These are phyloP conservation scores for Geranium incanum DNA, from an alignment of 441 rosid genomes.

Conservation along the genomic window DNA sequence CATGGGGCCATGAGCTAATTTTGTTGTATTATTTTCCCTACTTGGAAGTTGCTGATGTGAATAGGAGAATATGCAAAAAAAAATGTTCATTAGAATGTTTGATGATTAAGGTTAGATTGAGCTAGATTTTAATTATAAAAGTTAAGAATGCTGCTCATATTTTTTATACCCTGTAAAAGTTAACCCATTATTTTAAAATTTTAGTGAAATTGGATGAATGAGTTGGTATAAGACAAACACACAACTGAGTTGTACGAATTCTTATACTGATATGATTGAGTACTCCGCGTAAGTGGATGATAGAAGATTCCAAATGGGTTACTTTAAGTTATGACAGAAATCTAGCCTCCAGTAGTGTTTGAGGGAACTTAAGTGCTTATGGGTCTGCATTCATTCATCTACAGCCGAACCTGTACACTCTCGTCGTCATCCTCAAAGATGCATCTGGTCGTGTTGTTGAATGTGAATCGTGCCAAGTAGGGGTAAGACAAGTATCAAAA, in stretches of 20 bases:
- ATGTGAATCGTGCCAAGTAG: conserved; percentile 90
- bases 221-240: not conserved
- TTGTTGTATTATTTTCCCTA: not conserved
- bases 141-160: not conserved
- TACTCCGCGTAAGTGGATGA: not conserved
- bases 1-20: not conserved
- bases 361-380: conserved; percentile 11
- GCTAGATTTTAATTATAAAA: not conserved
- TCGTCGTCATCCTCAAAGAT: conserved; percentile 78
- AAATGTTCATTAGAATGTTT: not conserved
- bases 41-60: not conserved
- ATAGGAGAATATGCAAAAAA: not conserved
- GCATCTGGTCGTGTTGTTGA: conserved; percentile 64
- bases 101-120: not conserved
- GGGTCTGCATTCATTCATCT: conserved; percentile 24
- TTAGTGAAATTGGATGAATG: not conserved
- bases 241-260: not conserved
- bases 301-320: not conserved
- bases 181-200: not conserved
- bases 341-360: not conserved
- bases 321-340: not conserved
- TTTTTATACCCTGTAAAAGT: not conserved
- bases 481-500: conserved; percentile 74
- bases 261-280: not conserved
- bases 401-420: conserved; percentile 83